Evolutionary conservation across 2,329 filamentous ascomycete genomes (phyloP).

Genomic region (Fonsecaea multimorphosa): DNA sequence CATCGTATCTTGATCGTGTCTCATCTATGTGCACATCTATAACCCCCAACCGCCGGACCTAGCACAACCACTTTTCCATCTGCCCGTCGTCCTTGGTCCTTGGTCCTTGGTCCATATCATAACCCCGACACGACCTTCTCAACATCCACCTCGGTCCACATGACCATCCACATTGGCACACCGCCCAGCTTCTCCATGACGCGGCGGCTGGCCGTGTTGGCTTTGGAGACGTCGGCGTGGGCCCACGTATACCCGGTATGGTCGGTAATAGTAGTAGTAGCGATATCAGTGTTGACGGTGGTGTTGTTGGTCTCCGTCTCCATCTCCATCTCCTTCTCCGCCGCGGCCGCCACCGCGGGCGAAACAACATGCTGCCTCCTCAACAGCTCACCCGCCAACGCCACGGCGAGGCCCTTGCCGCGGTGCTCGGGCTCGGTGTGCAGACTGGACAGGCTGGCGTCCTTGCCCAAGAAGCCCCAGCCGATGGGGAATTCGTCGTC

Average conservation of each 20-base stretch:
- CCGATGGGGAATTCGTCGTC: slow-evolving; percentile 40
- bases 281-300: neutral
- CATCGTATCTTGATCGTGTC: too few species aligned
- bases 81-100: too few species aligned
- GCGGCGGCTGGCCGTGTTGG: slow-evolving; percentile 47
- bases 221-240: slow-evolving; percentile 48
- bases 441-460: slow-evolving; percentile 48
- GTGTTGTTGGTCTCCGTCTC: neutral
- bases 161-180: slow-evolving; percentile 44
- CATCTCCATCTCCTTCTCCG: slow-evolving; percentile 12
- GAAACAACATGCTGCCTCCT: slow-evolving; percentile 40
- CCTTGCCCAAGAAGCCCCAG: slow-evolving; percentile 50
- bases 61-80: too few species aligned
- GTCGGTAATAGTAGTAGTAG: neutral
- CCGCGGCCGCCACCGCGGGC: slow-evolving; percentile 15
- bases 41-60: too few species aligned
- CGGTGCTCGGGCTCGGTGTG: slow-evolving; percentile 53
- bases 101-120: too few species aligned
- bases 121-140: slow-evolving; percentile 4
- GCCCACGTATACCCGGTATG: slow-evolving; percentile 37
- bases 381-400: slow-evolving; percentile 46
- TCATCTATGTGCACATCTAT: too few species aligned
- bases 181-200: slow-evolving; percentile 56
- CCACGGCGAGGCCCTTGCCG: slow-evolving; percentile 45
- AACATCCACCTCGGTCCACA: slow-evolving; percentile 49